A percentile compares a stretch with the other conserved stretches of the same genome.
Evolutionary conservation across 768 basidiomycete species (phyloP).

Genomic region (Mycena belliarum): DNA sequence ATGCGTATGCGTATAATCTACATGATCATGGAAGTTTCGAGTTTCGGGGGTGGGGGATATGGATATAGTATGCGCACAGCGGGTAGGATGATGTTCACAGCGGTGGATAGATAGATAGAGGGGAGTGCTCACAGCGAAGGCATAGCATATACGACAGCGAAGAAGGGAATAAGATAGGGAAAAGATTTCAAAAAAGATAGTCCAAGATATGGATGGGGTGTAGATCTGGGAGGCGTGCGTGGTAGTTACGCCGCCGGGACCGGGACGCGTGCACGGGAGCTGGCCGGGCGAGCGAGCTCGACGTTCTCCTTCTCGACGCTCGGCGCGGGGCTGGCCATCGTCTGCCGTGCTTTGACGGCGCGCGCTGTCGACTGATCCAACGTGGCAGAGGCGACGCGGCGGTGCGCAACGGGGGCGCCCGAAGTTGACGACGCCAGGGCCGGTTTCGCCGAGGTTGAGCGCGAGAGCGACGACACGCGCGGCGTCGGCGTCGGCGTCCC

Average conservation of each 20-base stretch:
- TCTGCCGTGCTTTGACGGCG: constrained; percentile 32
- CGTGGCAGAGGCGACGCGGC: constrained; percentile 32
- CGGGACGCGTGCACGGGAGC: constrained; percentile 24
- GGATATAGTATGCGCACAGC: neutral
- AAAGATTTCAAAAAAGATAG: too few relatives aligned
- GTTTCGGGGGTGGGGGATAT: too few relatives aligned
- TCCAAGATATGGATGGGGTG: neutral
- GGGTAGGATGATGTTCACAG: neutral
- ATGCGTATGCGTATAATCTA: too few relatives aligned
- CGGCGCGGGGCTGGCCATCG: constrained; percentile 37
- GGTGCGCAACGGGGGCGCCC: constrained; percentile 16
- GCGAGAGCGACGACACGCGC: constrained; percentile 23
- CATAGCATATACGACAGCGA: constrained; percentile 20
- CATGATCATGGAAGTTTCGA: too few relatives aligned
- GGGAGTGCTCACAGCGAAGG: constrained; percentile 6
- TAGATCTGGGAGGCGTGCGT: neutral
- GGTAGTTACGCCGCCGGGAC: constrained; percentile 13
- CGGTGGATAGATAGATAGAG: neutral
- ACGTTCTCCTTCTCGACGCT: constrained; percentile 65
- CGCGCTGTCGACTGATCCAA: constrained; percentile 36
- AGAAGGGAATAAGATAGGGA: constrained; percentile 21
- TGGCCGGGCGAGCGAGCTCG: constrained; percentile 25
- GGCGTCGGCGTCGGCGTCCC: neutral
- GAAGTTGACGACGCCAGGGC: constrained; percentile 26
- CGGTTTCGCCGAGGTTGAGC: constrained; percentile 31